Percentiles rank a stretch among this genome's conserved stretches.
Conservation (phyloP, 768 basidiomycete genomes). For the Xanthoconium stramineum region DNA sequence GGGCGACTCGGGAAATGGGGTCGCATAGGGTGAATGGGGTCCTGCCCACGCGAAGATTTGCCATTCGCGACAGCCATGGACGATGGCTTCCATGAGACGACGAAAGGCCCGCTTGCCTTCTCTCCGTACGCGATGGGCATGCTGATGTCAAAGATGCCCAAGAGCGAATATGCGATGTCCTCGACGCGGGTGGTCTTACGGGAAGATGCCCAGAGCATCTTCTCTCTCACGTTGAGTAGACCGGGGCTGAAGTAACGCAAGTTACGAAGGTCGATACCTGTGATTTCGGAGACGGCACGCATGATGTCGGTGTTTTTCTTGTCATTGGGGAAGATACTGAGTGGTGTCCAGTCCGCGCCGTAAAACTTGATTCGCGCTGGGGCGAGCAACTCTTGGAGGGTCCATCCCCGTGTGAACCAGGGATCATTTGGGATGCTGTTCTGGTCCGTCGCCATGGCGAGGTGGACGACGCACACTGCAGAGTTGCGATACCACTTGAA, state of each 20-base stretch:
- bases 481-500: slow-evolving; percentile 23
- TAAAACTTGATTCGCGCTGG: slow-evolving; percentile 22
- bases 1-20: slow-evolving; percentile 19
- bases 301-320: slow-evolving; percentile 18
- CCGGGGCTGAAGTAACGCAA: slow-evolving; percentile 22
- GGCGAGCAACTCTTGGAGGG: slow-evolving; percentile 22
- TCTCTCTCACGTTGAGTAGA: slow-evolving; percentile 17
- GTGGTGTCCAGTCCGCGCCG: slow-evolving; percentile 10
- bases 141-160: slow-evolving; percentile 26
- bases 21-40: slow-evolving; percentile 18
- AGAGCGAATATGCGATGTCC: slow-evolving; percentile 24
- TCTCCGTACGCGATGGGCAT: slow-evolving; percentile 26
- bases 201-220: slow-evolving; percentile 24
- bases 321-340: slow-evolving; percentile 15
- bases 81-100: slow-evolving; percentile 23
- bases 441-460: slow-evolving; percentile 4
- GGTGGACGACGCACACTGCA: slow-evolving; percentile 20
- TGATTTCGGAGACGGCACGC: slow-evolving; percentile 8
- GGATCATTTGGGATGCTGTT: slow-evolving; percentile 9
- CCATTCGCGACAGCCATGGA: slow-evolving; percentile 19
- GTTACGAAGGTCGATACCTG: slow-evolving; percentile 8
- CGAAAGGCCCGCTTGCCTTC: slow-evolving; percentile 25
- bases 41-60: slow-evolving; percentile 22
- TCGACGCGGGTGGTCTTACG: slow-evolving; percentile 26
- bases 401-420: slow-evolving; percentile 24